Evolutionary conservation across 1,284 basidiomycete species (phyloP).

Genomic region (Puccinia coronata): DNA sequence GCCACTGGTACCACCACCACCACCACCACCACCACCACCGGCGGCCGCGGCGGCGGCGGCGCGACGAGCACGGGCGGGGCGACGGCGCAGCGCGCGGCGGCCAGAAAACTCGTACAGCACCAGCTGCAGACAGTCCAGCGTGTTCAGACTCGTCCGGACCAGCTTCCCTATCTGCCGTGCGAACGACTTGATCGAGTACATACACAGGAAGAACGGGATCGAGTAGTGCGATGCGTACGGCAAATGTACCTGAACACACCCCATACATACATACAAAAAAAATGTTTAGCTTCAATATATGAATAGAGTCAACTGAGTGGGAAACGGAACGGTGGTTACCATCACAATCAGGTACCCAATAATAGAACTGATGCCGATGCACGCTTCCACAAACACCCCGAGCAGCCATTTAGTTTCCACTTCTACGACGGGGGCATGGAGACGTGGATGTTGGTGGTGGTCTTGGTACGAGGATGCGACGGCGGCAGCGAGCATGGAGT

Average conservation of each 20-base stretch:
- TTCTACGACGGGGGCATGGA: slow-evolving; percentile 13
- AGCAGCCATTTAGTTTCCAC: slow-evolving; percentile 45
- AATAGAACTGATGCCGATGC: slow-evolving; percentile 26
- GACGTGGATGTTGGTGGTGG: not conserved
- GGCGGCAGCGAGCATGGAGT: not conserved
- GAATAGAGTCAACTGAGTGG: not conserved
- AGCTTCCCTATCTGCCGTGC: not conserved
- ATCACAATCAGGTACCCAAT: slow-evolving; percentile 33
- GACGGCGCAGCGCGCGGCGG: no score
- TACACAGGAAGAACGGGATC: slow-evolving; percentile 29
- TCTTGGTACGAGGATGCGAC: not conserved
- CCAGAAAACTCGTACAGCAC: slow-evolving; percentile 21
- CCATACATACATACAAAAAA: slow-evolving; percentile 13
- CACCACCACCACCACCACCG: no score
- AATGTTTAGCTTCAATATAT: not conserved
- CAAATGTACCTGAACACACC: slow-evolving; percentile 34
- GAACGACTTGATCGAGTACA: slow-evolving; percentile 36
- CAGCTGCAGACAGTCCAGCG: slow-evolving; percentile 28
- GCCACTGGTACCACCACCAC: no score
- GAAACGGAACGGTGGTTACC: slow-evolving; percentile 21
- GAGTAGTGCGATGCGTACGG: slow-evolving; percentile 41
- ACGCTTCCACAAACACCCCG: slow-evolving; percentile 37
- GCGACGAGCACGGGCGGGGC: no score
- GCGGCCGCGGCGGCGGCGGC: no score
- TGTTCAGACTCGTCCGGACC: slow-evolving; percentile 17